Percentiles rank a stretch among this genome's conserved stretches.
Evolutionary conservation across 169 alveolate species (phyloP).

Genomic region (Plasmodium vinckei): DNA sequence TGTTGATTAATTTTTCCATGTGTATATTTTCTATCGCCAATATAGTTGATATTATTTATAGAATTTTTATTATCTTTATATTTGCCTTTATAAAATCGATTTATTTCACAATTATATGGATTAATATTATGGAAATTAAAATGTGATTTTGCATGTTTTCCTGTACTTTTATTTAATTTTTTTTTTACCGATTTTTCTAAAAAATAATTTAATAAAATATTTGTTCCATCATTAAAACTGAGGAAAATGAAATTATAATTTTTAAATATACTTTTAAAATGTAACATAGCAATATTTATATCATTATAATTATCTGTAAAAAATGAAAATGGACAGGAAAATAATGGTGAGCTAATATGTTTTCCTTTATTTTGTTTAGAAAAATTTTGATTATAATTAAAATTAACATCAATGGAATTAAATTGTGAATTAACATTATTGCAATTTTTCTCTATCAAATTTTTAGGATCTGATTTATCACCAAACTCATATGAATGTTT

Average conservation of each 20-base stretch:
- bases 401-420: too few species aligned
- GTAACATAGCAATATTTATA: slow-evolving; percentile 45
- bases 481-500: too few species aligned
- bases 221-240: slow-evolving; percentile 69
- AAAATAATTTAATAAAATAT: slow-evolving; percentile 43
- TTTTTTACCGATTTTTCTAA: slow-evolving; percentile 59
- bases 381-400: too few species aligned
- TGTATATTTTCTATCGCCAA: background rate
- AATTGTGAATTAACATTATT: background rate
- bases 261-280: slow-evolving; percentile 43
- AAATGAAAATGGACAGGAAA: slow-evolving; percentile 64
- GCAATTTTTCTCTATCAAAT: background rate
- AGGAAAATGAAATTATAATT: slow-evolving; percentile 53
- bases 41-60: slow-evolving; percentile 4
- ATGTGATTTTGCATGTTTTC: slow-evolving; percentile 3
- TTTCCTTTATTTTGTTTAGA: too few species aligned
- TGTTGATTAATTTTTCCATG: background rate
- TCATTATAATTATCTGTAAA: slow-evolving; percentile 53
- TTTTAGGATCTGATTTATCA: background rate
- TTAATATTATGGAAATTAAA: slow-evolving; percentile 36
- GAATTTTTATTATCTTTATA: background rate
- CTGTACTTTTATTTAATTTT: slow-evolving; percentile 24
- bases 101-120: slow-evolving; percentile 14
- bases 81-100: slow-evolving; percentile 12
- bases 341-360: slow-evolving; percentile 8